Conservation (phyloP, 805 yeast genomes). For the Diddensiella santjacobensis region DNA sequence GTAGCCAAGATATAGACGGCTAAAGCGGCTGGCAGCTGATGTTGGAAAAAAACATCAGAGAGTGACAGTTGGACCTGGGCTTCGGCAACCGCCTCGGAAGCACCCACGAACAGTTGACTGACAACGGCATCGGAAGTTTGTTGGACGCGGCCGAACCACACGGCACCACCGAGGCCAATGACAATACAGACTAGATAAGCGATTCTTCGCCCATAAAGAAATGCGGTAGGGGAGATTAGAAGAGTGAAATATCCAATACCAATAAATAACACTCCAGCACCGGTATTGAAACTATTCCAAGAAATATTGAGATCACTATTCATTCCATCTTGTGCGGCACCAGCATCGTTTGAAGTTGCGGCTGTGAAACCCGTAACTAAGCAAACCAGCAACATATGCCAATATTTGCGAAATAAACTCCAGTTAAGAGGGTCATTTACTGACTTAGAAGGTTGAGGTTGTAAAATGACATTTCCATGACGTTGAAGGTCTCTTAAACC, state of each 20-base stretch:
- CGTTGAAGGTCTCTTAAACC: slow-evolving; percentile 9
- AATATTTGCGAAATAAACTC: slow-evolving; percentile 45
- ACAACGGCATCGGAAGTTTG: slow-evolving; percentile 60
- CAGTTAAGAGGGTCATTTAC: slow-evolving; percentile 70
- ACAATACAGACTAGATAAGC: slow-evolving; percentile 58
- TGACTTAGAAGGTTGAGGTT: slow-evolving; percentile 64
- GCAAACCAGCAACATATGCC: slow-evolving; percentile 40
- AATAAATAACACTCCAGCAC: slow-evolving; percentile 73
- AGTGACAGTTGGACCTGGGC: slow-evolving; percentile 63
- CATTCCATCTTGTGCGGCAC: slow-evolving; percentile 64
- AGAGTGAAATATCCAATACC: slow-evolving; percentile 66
- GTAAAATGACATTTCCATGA: slow-evolving; percentile 45
- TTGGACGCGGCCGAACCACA: slow-evolving; percentile 64
- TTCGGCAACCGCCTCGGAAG: slow-evolving; percentile 73
- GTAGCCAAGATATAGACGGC: slow-evolving; percentile 73
- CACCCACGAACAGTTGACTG: slow-evolving; percentile 79
- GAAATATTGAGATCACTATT: slow-evolving; percentile 60
- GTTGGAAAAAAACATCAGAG: slow-evolving; percentile 72
- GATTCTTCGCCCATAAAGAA: slow-evolving; percentile 64
- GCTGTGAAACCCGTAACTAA: slow-evolving; percentile 45
- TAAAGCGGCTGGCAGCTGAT: slow-evolving; percentile 66
- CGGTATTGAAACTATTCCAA: slow-evolving; percentile 68
- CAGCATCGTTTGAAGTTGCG: slow-evolving; percentile 67
- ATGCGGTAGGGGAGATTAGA: slow-evolving; percentile 63
- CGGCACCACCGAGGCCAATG: slow-evolving; percentile 59